Evolutionary conservation across 768 basidiomycete species (phyloP), one percentile per base, ranked within the genome.

Genomic region (Porpolomopsis calyptriformis): DNA sequence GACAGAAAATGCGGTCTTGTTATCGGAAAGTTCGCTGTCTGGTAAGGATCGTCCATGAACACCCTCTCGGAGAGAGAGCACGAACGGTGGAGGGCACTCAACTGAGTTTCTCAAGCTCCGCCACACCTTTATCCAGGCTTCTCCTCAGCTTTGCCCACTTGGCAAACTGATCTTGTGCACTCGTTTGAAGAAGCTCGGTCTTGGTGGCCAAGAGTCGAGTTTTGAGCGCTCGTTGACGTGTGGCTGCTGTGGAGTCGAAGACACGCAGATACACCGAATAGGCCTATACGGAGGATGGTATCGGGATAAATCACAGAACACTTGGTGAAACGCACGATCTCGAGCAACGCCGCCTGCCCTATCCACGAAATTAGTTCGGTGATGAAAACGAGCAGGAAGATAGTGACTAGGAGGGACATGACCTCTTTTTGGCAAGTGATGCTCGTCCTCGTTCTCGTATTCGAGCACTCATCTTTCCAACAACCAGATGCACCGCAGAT

Each of bases 101-200:
- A 97, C 93, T 98, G 51, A 91, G 72, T 62, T 82, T 85, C 68
- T 98, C 93, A 3, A 98, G 71, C 46, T 99, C 92, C 33, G 80
- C 76, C 14, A 96, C 63, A 16, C 85, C 88, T 64, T 94, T 97
- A 68, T 98, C 94, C 37, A 97, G 78, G 54, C 76, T 88, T 53
- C 96, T 67, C 55, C 86, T 69, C 58, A 98, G 66, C 67, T 91
- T 92, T 39, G 94, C 94, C 94, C 96, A 98, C 66, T 91, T 97
- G 16, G 92, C 89, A 60, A 99, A 99, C 58, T 98, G 88, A 58
- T 97, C 93, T 60, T 98, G 96, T 14, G 91, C 86, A 55, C 87
- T 91, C 26, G 92, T 98, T 59, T 80, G 80, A 51, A 84, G 62
- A 2, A 98, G 78, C 59, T 97, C 90, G 20, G 84, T 73, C 65